phyloP scores from a whole-genome alignment of 257 asterid genomes.

The Anisodus acutangulus region DNA sequence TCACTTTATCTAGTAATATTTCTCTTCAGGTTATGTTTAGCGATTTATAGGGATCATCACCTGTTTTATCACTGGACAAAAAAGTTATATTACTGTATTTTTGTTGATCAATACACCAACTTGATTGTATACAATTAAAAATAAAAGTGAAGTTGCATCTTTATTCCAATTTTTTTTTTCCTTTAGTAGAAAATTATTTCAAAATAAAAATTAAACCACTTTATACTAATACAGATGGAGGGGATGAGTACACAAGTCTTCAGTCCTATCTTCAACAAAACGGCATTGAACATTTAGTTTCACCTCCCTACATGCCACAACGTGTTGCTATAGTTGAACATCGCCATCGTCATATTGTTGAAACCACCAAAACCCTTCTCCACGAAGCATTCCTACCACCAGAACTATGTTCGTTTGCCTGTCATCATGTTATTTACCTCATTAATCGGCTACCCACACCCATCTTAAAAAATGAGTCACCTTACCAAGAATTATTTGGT shows the following conservation, averaged over 20 bases:
- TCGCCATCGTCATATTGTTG: not conserved
- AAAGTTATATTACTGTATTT: not conserved
- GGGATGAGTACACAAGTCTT: not conserved
- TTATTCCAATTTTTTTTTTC: too few relatives aligned
- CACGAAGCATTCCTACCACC: not conserved
- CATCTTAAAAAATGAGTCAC: too few relatives aligned
- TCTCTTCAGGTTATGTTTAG: not conserved
- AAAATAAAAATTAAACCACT: not conserved
- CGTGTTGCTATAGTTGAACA: not conserved
- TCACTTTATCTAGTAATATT: not conserved
- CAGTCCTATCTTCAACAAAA: not conserved
- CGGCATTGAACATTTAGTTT: not conserved
- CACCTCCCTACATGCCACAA: slow-evolving; percentile 1
- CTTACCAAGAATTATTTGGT: not conserved
- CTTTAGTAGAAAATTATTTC: not conserved
- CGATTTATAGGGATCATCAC: not conserved
- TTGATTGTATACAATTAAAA: not conserved
- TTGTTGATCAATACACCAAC: not conserved
- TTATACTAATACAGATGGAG: not conserved
- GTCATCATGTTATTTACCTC: too few relatives aligned
- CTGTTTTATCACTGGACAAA: not conserved
- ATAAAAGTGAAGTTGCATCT: not conserved
- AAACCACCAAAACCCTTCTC: not conserved
- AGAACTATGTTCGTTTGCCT: too few relatives aligned
- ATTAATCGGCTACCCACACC: too few relatives aligned